A percentile compares a stretch with the other conserved stretches of the same genome.
Conservation (phyloP, 2,329 filamentous ascomycete genomes). For the Hysterium pulicare region DNA sequence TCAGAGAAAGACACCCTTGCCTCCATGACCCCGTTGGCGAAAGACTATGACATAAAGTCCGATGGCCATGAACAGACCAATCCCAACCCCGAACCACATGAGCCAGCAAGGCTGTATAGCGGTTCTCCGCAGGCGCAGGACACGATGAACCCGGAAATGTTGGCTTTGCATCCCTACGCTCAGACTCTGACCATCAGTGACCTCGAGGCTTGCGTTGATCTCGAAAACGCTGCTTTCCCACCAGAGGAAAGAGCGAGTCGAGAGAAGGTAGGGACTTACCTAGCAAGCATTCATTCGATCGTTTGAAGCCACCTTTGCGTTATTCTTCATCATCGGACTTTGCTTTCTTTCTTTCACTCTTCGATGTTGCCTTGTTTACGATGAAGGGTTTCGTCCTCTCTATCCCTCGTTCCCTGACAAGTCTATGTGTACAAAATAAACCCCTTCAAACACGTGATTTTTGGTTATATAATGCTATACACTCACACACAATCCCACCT, state of each 20-base stretch:
- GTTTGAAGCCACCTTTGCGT: too few species aligned
- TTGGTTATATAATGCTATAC: too few species aligned
- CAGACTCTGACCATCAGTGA: conserved; percentile 67
- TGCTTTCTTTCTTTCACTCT: too few species aligned
- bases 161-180: conserved; percentile 64
- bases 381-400: too few species aligned
- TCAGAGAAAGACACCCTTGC: conserved; percentile 34
- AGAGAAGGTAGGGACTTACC: conserved; percentile 55
- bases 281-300: too few species aligned
- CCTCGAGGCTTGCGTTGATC: conserved; percentile 57
- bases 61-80: conserved; percentile 5
- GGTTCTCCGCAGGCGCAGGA: conserved; percentile 22
- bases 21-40: conserved; percentile 37
- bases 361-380: too few species aligned
- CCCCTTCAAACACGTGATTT: too few species aligned
- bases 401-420: too few species aligned
- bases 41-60: too few species aligned
- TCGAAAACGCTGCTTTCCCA: conserved; percentile 59
- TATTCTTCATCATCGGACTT: too few species aligned
- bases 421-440: too few species aligned
- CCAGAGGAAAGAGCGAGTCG: conserved; percentile 54
- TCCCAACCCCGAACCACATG: conserved; percentile 12
- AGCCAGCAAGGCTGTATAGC: conserved; percentile 21
- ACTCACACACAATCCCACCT: too few species aligned
- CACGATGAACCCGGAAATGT: conserved; percentile 44